Evolutionary conservation across 2,329 filamentous ascomycete species (phyloP), one percentile per base, ranked within the genome.

Genomic region (Trichoderma gracile): DNA sequence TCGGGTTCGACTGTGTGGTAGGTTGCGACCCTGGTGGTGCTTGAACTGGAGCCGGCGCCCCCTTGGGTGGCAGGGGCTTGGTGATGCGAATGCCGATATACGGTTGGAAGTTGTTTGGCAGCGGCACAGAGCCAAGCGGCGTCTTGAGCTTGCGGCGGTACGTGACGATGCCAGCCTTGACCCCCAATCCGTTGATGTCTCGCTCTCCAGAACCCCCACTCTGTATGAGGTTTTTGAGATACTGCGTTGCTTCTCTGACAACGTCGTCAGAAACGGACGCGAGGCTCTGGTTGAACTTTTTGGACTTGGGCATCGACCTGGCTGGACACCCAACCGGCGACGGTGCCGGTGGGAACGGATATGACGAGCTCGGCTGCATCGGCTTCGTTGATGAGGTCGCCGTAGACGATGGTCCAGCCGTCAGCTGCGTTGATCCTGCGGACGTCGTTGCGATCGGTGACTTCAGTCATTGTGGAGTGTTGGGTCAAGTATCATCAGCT

Each of bases 251-350:
- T 33, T 52, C 49, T 19, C 30, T 52, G 49, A 52, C 25, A 14
- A 52, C 49, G 5, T 52, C 49, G 17, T 52, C 49, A 14, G 49
- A 52, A 9, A 52, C 25, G 1, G 49, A 33, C 9, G 49, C 49
- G 9, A 52, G 49, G 9, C 49, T 52, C 19, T 52, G 49, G 49
- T 52, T 52, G 30, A 52, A 52, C 25, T 52, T 52, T 52, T 52
- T 52, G 17, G 17, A 52, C 17, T 8, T 52, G 49, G 6, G 49
- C 25, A 1, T 52, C 49, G 15, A 52, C 49, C 9, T 52, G 49
- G 9, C 19, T 10, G 25, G 49, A 52, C 6, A 52, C 25, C 49
- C 49, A 52, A 19, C 49, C 49, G 25, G 49, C 49, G n/a, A 52
- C 49, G 10, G 49, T 52, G 25, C 49, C 49, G 2, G 49, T 52